Evolutionary conservation across 768 basidiomycete genomes (phyloP), one percentile per base, ranked within the genome.

Genomic region (Termitomyces sp.): DNA sequence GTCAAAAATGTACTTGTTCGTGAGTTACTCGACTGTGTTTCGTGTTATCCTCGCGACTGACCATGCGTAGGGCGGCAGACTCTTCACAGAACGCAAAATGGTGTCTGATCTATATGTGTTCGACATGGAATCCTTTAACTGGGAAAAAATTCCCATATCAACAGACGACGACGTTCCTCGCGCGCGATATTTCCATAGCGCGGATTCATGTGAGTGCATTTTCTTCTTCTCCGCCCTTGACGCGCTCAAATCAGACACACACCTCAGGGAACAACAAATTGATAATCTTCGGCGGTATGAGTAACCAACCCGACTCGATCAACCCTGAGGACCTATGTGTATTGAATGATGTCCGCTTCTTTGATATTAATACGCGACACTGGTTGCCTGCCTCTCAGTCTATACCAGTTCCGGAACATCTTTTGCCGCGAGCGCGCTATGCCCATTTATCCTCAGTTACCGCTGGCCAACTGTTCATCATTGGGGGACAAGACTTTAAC

Each of bases 251-350:
- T 52, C 9, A 52, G 14, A 63, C 28, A 59, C 57, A 57, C 58
- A 61, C 52, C 54, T n/a, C 55, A 89, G 90, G 94, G 94, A 87
- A 90, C 67, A 87, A 90, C 70, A 86, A 92, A 65, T 78, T 99
- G 54, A 86, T 98, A 61, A 79, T 98, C 51, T 98, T 98, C 67
- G 96, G 96, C 20, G 95, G 96, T 11, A 97, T 98, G 94, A 87
- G 90, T 67, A 87, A 90, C 71, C 77, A 86, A 65, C 80, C 85
- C 11, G 83, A 89, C 61, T 81, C 87, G 1, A 74, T 79, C 44
- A 86, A 81, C 65, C 80, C 87, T 5, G 90, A 92, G 56, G 89
- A 93, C 61, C 82, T 94, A 28, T 91, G 89, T 60, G 96, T 98
- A n/a, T 74, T 97, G 56, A 90, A 90, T 66, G 97, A 98, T 69